Evolutionary conservation across 2,329 filamentous ascomycete species (phyloP), one percentile per base, ranked within the genome.

Genomic region (Lizonia empirigonia): DNA sequence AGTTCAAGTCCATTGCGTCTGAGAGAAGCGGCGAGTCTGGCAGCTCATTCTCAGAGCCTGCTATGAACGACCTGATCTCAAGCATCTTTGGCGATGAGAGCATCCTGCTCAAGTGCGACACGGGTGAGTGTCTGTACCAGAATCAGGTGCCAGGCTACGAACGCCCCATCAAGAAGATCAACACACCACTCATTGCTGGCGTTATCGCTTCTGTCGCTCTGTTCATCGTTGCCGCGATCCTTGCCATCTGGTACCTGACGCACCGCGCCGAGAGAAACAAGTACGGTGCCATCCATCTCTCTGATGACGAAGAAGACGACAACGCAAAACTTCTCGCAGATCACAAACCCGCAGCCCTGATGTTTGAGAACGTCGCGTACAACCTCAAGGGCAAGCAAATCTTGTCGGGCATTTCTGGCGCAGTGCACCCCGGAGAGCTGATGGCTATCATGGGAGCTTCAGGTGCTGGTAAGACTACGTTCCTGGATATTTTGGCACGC

Each of bases 361-460:
- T 90, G 59, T 99, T 97, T 63, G 86, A 95, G 50, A 88, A 95
- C 53, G 88, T 99, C 3, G 85, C 86, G 0, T 99, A 99, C 69
- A 81, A 82, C 18, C 80, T 99, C 29, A 96, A 95, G 59, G 91
- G 91, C 30, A 97, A 90, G 74, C 82, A 89, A 44, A 97, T 99
- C 37, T 79, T 99, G 2, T 82, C 82, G 13, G 85, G 83, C 12
- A 88, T 99, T 26, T 86, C 88, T 59, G 94, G 94, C 37, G 86
- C 91, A 33, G 92, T 93, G n/a, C 88, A 89, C 61, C 91, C 93
- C 2, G 95, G 95, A n/a, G 91, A 99, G 71, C 85, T 97, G 7
- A 90, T 93, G 60, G 94, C 94, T 7, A 96, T 99, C 65, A 99
- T 99, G 93, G 94, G 94, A 49, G 93, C 94, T 7, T 99, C 94